Evolutionary conservation across 352 stramenopile species (phyloP).

Genomic region (Phytophthora ohioensis): DNA sequence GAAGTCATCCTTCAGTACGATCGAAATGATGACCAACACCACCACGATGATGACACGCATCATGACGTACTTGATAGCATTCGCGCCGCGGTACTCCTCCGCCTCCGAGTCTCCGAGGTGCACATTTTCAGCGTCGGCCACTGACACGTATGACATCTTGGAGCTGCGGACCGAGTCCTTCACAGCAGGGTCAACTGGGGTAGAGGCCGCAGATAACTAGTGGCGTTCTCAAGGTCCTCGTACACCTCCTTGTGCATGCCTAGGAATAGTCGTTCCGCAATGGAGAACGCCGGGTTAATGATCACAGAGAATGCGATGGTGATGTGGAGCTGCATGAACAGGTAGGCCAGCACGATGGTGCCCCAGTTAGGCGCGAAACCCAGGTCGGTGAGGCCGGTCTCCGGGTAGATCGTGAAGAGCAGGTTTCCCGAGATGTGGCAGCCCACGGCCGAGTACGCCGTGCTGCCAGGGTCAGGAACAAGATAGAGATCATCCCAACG

Average conservation of each 20-base stretch:
- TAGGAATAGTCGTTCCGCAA: slow-evolving; percentile 51
- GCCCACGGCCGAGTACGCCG: slow-evolving; percentile 4
- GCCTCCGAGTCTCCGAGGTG: slow-evolving; percentile 27
- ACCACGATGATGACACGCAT: slow-evolving; percentile 50
- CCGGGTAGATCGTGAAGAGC: slow-evolving; percentile 54
- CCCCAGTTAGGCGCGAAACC: slow-evolving; percentile 50
- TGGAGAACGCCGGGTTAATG: slow-evolving; percentile 56
- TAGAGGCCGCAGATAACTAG: slow-evolving; percentile 20
- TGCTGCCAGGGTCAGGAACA: slow-evolving; percentile 28
- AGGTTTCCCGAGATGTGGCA: slow-evolving; percentile 65
- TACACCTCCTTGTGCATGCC: slow-evolving; percentile 48
- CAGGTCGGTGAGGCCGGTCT: slow-evolving; percentile 37
- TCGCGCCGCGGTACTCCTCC: slow-evolving; percentile 48
- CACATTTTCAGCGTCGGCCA: slow-evolving; percentile 38
- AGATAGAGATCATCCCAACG: slow-evolving; percentile 40
- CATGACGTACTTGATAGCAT: slow-evolving; percentile 45
- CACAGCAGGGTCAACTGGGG: slow-evolving; percentile 7
- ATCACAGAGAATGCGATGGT: slow-evolving; percentile 59
- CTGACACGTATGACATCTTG: slow-evolving; percentile 52
- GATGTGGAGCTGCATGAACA: slow-evolving; percentile 69
- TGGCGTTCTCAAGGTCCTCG: slow-evolving; percentile 15
- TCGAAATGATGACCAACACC: slow-evolving; percentile 41
- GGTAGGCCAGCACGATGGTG: slow-evolving; percentile 47
- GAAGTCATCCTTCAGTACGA: slow-evolving; percentile 48
- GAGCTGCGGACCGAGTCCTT: slow-evolving; percentile 40